phyloP scores from a whole-genome alignment of 495 filamentous ascomycete species.

The Daldinia caldariorum region DNA sequence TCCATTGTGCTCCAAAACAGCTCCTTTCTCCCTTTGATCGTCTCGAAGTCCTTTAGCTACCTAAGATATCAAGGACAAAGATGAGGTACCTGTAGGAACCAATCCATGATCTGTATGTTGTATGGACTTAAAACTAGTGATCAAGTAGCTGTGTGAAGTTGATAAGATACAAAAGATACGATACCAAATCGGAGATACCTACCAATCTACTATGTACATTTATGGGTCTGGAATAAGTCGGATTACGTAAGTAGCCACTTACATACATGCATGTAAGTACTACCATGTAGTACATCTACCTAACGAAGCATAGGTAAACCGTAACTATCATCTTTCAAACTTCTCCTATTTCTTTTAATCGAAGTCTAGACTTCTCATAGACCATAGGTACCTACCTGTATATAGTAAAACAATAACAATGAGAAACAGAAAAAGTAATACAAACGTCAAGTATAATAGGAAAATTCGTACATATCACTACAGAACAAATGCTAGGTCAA shows the following conservation, averaged over 20 bases:
- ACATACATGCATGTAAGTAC: no score
- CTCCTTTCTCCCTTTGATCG: constrained; percentile 16
- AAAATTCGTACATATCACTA: neutral
- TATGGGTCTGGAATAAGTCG: no score
- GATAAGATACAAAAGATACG: neutral
- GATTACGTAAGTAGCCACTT: no score
- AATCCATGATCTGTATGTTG: constrained; percentile 23
- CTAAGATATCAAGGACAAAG: constrained; percentile 42
- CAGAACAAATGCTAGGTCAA: neutral
- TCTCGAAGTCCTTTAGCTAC: constrained; percentile 10
- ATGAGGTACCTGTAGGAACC: neutral
- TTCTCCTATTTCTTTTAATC: neutral
- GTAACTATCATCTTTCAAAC: no score
- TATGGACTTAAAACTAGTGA: neutral
- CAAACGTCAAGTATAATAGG: neutral
- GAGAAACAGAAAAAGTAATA: neutral
- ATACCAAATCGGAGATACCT: no score
- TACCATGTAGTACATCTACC: no score
- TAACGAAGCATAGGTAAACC: no score
- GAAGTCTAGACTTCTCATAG: neutral
- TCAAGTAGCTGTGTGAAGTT: neutral
- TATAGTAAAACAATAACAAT: neutral
- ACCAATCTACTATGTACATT: no score
- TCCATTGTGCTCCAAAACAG: constrained; percentile 40
- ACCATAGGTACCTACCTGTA: no score